Evolutionary conservation across 169 alveolate species (phyloP).

Genomic region (Plasmodium relictum): DNA sequence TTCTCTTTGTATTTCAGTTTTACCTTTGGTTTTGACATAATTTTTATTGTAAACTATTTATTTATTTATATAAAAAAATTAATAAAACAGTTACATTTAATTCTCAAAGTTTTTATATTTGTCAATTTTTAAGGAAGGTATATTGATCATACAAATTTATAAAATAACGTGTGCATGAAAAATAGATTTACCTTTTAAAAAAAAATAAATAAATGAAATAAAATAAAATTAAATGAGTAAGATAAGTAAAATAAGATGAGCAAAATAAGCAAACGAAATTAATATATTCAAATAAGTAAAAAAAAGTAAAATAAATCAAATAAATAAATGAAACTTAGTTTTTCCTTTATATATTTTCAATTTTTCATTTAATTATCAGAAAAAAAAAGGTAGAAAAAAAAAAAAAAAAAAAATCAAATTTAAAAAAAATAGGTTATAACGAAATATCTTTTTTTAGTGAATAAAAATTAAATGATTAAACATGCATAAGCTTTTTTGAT

Average conservation of each 20-base stretch:
- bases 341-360: not conserved
- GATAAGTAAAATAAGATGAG: not conserved
- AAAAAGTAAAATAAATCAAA: not conserved
- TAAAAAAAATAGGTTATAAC: not conserved
- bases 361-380: not conserved
- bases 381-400: not conserved
- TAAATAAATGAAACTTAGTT: not conserved
- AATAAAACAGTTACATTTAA: not conserved
- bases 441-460: not conserved
- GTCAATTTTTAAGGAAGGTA: not conserved
- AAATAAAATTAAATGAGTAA: not conserved
- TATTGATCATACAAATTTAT: not conserved
- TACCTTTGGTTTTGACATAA: too few species aligned
- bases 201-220: not conserved
- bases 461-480: not conserved
- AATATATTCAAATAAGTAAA: too few species aligned
- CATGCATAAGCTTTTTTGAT: constrained; percentile 4
- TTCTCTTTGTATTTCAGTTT: too few species aligned
- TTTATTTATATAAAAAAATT: not conserved
- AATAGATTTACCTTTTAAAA: not conserved
- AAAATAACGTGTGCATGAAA: constrained; percentile 1
- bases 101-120: not conserved
- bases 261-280: not conserved
- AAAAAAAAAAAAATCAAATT: not conserved
- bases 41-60: too few species aligned